Evolutionary conservation across 495 filamentous ascomycete genomes (phyloP), one percentile per base, ranked within the genome.

Genomic region (Penicillium egyptiacum): DNA sequence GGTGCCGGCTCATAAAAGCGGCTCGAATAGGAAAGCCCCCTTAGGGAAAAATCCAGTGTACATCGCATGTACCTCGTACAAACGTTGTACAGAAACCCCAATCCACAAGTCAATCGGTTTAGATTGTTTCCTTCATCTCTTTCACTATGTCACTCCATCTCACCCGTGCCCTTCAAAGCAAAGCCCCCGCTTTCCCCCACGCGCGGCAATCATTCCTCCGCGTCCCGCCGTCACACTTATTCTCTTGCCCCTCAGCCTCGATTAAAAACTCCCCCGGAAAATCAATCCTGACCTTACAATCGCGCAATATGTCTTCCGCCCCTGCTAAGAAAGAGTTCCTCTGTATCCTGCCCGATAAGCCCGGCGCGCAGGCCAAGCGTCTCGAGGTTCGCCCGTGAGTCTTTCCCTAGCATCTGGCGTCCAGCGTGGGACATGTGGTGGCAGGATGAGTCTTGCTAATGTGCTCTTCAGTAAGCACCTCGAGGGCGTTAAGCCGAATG

Each of bases 311-410:
- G 66, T 59, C 75, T 25, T 72, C 72, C 47, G 49, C 63, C 11
- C 66, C 74, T 52, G 68, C 69, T 4, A 86, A 87, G 72, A 76
- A 81, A 54, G 92, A 98, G 72, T 98, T 88, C 85, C 81, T 98
- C 10, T 87, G 91, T 62, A 86, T 96, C 52, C 60, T 93, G 16
- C 92, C 91, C 16, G 93, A 98, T 72, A 81, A 86, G 59, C 79
- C 79, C 0, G 87, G 82, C 5, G 79, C 73, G n/a, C 69, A 87
- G 62, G 75, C 79, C 48, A 88, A 88, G 76, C 72, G 92, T 31
- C 68, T 95, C 37, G 82, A 86, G 63, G 84, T 91, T 47, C 80
- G 92, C 49, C 74, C 79, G 89, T 94, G 71, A 69, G 88, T 76
- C 26, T 30, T 33, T 46, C 28, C n/a, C 47, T 33, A 16, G 16